These are phyloP conservation scores for Evansstolkia leycettana DNA, from an alignment of 495 filamentous ascomycete species.

Conservation along the genomic window DNA sequence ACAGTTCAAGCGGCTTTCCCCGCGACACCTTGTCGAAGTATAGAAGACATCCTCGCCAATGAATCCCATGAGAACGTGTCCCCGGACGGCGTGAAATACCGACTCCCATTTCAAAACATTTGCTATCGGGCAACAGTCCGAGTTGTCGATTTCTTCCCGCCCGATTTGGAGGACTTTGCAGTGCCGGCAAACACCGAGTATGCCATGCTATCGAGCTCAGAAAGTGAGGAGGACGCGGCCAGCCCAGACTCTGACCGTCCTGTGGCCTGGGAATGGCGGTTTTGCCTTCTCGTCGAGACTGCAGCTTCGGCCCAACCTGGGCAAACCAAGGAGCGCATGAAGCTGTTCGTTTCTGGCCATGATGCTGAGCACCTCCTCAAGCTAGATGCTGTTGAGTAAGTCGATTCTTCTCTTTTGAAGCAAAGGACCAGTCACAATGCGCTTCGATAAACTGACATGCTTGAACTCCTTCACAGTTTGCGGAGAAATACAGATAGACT, in stretches of 20 bases:
- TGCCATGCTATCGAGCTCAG: conserved; percentile 34
- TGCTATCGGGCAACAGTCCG: conserved; percentile 58
- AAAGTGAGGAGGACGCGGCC: conserved; percentile 16
- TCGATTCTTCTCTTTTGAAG: conserved; percentile 1
- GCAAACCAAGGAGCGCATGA: conserved; percentile 34
- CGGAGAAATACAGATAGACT: conserved; percentile 34
- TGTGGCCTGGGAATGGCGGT: conserved; percentile 62
- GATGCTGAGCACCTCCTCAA: conserved; percentile 54
- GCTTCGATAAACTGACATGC: background rate
- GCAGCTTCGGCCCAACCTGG: conserved; percentile 19
- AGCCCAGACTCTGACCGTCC: background rate
- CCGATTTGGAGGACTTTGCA: conserved; percentile 61
- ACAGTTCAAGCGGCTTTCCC: conserved; percentile 24
- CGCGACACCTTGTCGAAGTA: conserved; percentile 12
- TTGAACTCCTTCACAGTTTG: conserved; percentile 33
- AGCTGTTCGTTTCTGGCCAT: conserved; percentile 51
- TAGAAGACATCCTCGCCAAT: conserved; percentile 32
- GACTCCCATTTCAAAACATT: conserved; percentile 58
- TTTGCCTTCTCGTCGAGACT: conserved; percentile 61
- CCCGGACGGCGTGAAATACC: conserved; percentile 29
- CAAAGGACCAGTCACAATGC: background rate
- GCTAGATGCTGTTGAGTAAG: conserved; percentile 57
- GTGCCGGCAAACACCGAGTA: conserved; percentile 29
- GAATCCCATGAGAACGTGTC: conserved; percentile 27
- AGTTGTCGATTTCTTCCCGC: conserved; percentile 73